Conservation (phyloP, 768 basidiomycete genomes). For the Tephrocybe sp. region DNA sequence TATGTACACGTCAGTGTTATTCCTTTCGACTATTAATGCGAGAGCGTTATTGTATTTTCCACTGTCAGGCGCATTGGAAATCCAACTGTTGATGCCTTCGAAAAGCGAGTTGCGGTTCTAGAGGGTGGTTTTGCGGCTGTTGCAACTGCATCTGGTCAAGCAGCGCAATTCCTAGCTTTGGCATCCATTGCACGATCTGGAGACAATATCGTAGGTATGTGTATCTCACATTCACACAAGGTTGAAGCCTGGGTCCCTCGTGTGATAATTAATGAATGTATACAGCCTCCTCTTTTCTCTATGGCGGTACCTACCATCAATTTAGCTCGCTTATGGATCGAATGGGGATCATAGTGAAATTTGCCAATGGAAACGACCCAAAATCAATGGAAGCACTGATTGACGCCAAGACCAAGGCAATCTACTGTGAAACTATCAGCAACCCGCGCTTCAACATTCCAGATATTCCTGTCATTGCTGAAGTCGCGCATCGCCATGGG, state of each 20-base stretch:
- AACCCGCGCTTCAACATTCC: conserved; percentile 58
- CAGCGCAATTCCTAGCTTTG: conserved; percentile 62
- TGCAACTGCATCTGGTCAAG: conserved; percentile 55
- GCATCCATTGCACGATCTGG: conserved; percentile 47
- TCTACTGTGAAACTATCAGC: conserved; percentile 60
- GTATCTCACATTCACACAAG: conserved; percentile 25
- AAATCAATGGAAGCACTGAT: conserved; percentile 47
- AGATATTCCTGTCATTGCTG: conserved; percentile 52
- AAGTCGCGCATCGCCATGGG: conserved; percentile 58
- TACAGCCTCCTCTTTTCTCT: conserved; percentile 7
- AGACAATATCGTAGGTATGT: conserved; percentile 66
- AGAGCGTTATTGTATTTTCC: no score
- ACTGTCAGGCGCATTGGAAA: conserved; percentile 13
- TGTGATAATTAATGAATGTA: not conserved
- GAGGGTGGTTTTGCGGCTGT: conserved; percentile 64
- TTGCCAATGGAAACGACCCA: conserved; percentile 46
- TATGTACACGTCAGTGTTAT: conserved; percentile 1
- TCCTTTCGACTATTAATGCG: not conserved
- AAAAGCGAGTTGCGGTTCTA: conserved; percentile 60
- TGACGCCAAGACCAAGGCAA: conserved; percentile 55
- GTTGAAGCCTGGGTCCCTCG: not conserved
- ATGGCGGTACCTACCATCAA: conserved; percentile 49
- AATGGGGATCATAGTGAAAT: conserved; percentile 50
- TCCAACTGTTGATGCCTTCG: conserved; percentile 47
- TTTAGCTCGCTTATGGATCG: conserved; percentile 49